These are phyloP conservation scores for Fagus sylvatica DNA, from an alignment of 306 rosid species.

Conservation along the genomic window DNA sequence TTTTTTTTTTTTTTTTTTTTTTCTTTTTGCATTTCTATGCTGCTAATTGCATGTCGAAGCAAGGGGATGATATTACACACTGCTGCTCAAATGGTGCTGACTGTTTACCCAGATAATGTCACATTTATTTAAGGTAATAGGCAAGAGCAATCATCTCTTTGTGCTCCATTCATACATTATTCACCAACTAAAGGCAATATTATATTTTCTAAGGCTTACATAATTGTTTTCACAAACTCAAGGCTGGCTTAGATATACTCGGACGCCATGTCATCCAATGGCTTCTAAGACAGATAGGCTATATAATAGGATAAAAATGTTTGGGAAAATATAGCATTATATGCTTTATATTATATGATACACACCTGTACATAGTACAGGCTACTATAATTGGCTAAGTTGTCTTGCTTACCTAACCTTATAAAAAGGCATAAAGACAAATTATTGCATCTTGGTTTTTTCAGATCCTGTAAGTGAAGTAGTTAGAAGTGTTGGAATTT, in stretches of 20 bases:
- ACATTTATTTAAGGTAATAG: not conserved
- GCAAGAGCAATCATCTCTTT: not conserved
- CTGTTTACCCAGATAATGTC: not conserved
- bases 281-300: not conserved
- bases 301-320: not conserved
- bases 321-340: not conserved
- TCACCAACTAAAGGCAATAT: not conserved
- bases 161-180: not conserved
- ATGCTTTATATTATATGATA: slow-evolving; percentile 9
- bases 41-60: too few relatives aligned
- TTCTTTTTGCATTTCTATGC: too few relatives aligned
- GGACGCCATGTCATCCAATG: not conserved
- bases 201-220: not conserved
- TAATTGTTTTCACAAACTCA: not conserved
- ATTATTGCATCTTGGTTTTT: not conserved
- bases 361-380: slow-evolving; percentile 17
- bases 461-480: slow-evolving; percentile 6
- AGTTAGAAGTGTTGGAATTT: slow-evolving; percentile 9
- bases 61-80: too few relatives aligned
- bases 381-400: not conserved
- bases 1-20: too few relatives aligned
- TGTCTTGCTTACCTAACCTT: slow-evolving; percentile 6
- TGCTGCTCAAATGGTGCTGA: not conserved
- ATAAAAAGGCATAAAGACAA: not conserved
- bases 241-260: not conserved